Percentiles rank a stretch among this genome's conserved stretches.
These are phyloP conservation scores for Rhizophora apiculata DNA, from an alignment of 345 rosid genomes.

Conservation along the genomic window DNA sequence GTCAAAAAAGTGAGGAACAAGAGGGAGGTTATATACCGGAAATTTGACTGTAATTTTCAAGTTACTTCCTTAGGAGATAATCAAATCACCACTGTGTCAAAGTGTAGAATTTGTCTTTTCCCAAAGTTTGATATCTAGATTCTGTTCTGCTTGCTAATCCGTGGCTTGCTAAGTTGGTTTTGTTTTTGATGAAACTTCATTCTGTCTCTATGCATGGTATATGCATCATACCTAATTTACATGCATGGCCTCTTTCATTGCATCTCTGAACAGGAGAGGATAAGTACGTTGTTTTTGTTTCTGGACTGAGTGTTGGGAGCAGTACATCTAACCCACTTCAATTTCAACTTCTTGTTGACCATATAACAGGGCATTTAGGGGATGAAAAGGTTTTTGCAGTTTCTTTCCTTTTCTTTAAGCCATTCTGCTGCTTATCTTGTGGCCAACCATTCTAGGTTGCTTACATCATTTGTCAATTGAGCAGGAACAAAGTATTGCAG, in stretches of 20 bases:
- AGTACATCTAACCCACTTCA: slow-evolving; percentile 70
- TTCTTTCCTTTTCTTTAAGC: slow-evolving; percentile 18
- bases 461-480: slow-evolving; percentile 18
- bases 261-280: slow-evolving; percentile 59
- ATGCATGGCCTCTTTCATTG: slow-evolving; percentile 21
- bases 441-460: slow-evolving; percentile 5
- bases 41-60: neutral
- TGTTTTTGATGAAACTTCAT: no score
- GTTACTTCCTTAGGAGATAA: neutral
- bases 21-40: no score
- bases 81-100: neutral
- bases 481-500: slow-evolving; percentile 77
- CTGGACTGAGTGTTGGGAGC: slow-evolving; percentile 78
- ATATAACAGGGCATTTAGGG: slow-evolving; percentile 87
- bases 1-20: no score
- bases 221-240: neutral
- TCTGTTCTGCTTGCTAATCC: neutral
- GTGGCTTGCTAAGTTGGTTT: no score
- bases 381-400: slow-evolving; percentile 64
- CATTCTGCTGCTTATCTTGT: slow-evolving; percentile 12
- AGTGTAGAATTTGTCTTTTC: neutral
- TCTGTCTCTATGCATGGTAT: no score
- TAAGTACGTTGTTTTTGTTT: slow-evolving; percentile 74
- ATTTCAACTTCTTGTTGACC: slow-evolving; percentile 94
- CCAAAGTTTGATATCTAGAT: neutral